Evolutionary conservation across 2,329 filamentous ascomycete species (phyloP), one percentile per base, ranked within the genome.

Genomic region (Trichoderma breve): DNA sequence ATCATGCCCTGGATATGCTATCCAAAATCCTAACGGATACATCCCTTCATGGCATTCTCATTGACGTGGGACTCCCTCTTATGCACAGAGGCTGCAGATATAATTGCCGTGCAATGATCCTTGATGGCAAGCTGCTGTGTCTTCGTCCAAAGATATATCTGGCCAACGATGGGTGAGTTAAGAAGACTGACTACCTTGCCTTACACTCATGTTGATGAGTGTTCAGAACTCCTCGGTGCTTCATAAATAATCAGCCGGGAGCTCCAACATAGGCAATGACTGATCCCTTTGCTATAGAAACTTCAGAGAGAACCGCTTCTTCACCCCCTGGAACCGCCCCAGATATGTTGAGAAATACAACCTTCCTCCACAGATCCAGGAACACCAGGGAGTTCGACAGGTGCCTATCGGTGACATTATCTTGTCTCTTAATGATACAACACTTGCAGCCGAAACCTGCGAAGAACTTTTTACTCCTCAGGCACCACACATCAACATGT

Each of bases 141-240:
- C 91, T 96, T 71, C 85, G 92, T 12, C 92, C 92, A 0, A 94
- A 94, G 80, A 84, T 93, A 74, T 90, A 75, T 6, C 76, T 82
- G 14, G 80, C 80, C 72, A 80, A 80, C 39, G 80, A 82, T 73
- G 80, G 81, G 47, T 67, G 64, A 67, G 64, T 57, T n/a, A 3
- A 26, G 28, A 55, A 28, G 21, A n/a, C 15, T 28, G 21, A n/a
- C 15, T 28, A 4, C 28, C 63, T 55, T 12, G 9, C 2, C 28
- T n/a, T 28, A 1, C 8, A 11, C 14, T 32, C 34, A 9, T n/a
- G 21, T 9, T n/a, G 1, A 28, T 26, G 32, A 28, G 5, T 12
- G 21, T 26, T 26, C 7, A 26, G 5, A 11, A 11, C 30, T 4
- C 11, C 3, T 15, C 12, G 7, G 12, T 4, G 3, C 9, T 47